Conservation (phyloP, 176 grass and related monocot genomes). For the Raddia guianensis region DNA sequence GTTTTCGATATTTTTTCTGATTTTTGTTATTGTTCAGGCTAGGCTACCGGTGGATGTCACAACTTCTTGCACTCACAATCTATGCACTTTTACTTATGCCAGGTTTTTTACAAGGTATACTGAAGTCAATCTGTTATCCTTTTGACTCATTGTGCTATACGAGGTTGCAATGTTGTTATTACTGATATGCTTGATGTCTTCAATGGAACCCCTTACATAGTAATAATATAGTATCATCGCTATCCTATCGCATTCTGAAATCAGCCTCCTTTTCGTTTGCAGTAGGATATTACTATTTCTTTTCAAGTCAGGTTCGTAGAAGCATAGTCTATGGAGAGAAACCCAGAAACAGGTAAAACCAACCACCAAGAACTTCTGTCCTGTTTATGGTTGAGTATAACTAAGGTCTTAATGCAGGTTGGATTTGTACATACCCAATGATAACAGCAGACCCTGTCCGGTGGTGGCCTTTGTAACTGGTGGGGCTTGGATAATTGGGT, state of each 20-base stretch:
- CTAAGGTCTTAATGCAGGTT: conserved; percentile 52
- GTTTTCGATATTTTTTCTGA: neutral
- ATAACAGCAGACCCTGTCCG: conserved; percentile 60
- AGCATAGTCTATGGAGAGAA: conserved; percentile 94
- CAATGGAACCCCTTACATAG: conserved; percentile 18
- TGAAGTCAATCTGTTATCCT: conserved; percentile 7
- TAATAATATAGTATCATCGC: neutral
- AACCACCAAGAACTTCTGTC: neutral
- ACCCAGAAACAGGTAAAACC: conserved; percentile 85
- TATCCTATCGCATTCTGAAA: conserved; percentile 31
- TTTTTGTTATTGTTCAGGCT: conserved; percentile 60
- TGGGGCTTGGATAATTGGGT: conserved; percentile 99
- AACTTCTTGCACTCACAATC: conserved; percentile 70
- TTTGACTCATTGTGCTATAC: conserved; percentile 6
- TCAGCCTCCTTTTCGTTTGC: conserved; percentile 31
- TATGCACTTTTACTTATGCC: conserved; percentile 96
- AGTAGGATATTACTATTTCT: conserved; percentile 99
- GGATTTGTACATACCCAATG: conserved; percentile 89
- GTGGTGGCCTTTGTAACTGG: conserved; percentile 97
- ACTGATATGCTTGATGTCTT: conserved; percentile 7
- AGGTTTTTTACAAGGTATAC: conserved; percentile 86
- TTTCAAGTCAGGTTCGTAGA: conserved; percentile 84
- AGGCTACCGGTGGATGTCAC: conserved; percentile 91
- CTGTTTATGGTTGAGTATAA: conserved; percentile 21
- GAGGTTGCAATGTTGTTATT: conserved; percentile 18